Conservation (phyloP, 2,329 filamentous ascomycete genomes). For the Coniochaeta sp. region DNA sequence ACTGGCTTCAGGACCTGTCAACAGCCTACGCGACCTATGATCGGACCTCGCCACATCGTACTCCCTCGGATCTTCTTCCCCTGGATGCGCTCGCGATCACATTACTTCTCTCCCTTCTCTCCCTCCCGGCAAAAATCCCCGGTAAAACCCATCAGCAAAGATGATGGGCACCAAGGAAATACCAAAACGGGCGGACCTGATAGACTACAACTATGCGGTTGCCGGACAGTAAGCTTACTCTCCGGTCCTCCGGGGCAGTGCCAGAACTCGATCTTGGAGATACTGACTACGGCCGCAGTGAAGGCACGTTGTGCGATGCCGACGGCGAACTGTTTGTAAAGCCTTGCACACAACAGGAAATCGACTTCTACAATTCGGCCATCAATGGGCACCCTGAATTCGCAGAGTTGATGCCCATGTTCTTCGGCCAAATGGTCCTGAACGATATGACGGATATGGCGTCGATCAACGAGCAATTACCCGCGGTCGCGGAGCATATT, state of each 20-base stretch:
- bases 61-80: not conserved
- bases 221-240: conserved; percentile 66
- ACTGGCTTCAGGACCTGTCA: not conserved
- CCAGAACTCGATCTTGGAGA: not conserved
- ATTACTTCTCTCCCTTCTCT: conserved; percentile 2
- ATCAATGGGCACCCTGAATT: conserved; percentile 62
- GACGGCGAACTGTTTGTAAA: conserved; percentile 88
- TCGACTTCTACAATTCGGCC: conserved; percentile 81
- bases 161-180: conserved; percentile 27
- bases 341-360: conserved; percentile 79
- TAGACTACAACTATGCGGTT: conserved; percentile 67
- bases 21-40: conserved; percentile 1
- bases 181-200: conserved; percentile 53
- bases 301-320: conserved; percentile 79
- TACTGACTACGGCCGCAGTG: conserved; percentile 43
- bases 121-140: not conserved
- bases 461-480: conserved; percentile 42
- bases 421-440: conserved; percentile 73
- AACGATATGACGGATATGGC: conserved; percentile 42
- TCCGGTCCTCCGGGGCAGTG: not conserved
- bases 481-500: conserved; percentile 34
- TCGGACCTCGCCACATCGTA: not conserved
- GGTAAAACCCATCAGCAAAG: conserved; percentile 6
- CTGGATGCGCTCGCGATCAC: not conserved
- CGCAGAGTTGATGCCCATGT: conserved; percentile 74